Evolutionary conservation across 805 yeast species (phyloP), one percentile per base, ranked within the genome.

Genomic region (Debaryomyces prosopidis): DNA sequence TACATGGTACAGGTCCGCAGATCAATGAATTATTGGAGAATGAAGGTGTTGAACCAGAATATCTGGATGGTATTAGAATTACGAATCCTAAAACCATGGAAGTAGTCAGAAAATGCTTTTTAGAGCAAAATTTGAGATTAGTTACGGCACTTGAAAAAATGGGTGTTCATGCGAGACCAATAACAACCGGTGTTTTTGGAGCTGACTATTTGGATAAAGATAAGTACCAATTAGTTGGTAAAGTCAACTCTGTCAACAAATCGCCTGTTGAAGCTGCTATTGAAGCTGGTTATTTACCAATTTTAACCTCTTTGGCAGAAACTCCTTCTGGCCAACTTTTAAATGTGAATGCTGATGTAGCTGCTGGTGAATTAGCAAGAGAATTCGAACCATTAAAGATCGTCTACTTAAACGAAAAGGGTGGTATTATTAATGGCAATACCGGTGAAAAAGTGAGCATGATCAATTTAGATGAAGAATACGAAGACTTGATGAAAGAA

Each of bases 1-100:
- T 94, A 47, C 99, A 94, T 63, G 99, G 99, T 23, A 94, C 99
- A 1, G 99, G 99, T 15, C 99, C 99, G 5, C 99, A 94, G 71
- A 94, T 94, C 71, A 94, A 94, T 65, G 96, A 87, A 59, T 81
- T 90, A 55, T 77, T 94, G 48, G 99, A 94, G 68, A 84, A 84
- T 42, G 96, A 89, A 67, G 97, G 97, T 34, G 89, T 94, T 27
- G 97, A 88, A 65, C 98, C 99, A 4, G 89, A 88, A 53, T 94
- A 94, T 66, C 86, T 85, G 49, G 98, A 94, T 62, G 99, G 99
- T 7, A 94, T 94, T 58, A 82, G 99, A 62, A 89, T 94, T 64
- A 94, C 99, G 19, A 95, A 94, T 65, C 85, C 87, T 46, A 82
- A 85, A 54, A 94, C 99, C 19, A 94, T 94, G 98, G 78, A 87